Base-by-base conservation (phyloP, 228 moss, liverwort and hornwort species). In the Sphagnum fallax region DNA sequence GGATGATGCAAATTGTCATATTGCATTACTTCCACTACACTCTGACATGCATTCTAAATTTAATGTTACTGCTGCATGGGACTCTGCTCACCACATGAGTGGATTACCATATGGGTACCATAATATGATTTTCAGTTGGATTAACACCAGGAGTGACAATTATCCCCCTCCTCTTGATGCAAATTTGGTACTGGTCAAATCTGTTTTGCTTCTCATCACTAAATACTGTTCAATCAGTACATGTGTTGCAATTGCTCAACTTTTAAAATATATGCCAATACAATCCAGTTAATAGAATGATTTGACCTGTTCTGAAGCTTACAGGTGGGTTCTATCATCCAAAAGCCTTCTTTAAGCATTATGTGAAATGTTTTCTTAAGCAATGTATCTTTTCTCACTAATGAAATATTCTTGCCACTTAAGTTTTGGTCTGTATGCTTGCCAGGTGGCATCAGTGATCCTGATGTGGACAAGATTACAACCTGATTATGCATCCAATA, bases 51-150 rank as follows among this genome's bases (percentile, higher is more conserved):
- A 89, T 67, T 84, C 92, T 15, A 93, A 86, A 73, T 98, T 90
- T 73, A 98, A 98, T 64, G 78, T 63, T 51, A 90, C 92, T 60
- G 94, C 98, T 65, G 98, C 98, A 52, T 98, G 94, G 98, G 92
- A 92, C 69, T 98, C 92, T 70, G 94, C 84, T n/a, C 87, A 71
- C 60, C 76, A 77, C 69, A 98, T 98, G 98, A 83, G 88, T 78
- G 94, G 98, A 1, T 70, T 86, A 78, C 92, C 98, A 48, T 98
- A 98, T 68, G 98, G 98, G 6, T 98, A 92, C 65, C 98, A 98
- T 70, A 98, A 98, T 73, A 90, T 98, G 94, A 92, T 98, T 48
- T 98, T 98, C 66, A 90, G 90, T 73, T 98, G 98, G 98, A 98
- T 98, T 75, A 94, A 94, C 76, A 98, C 98, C 1, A 32, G 62